Percentiles rank a stretch among this genome's conserved stretches.
Conservation (phyloP, 75 land plant species). For the Chamaecyparis obtusa region DNA sequence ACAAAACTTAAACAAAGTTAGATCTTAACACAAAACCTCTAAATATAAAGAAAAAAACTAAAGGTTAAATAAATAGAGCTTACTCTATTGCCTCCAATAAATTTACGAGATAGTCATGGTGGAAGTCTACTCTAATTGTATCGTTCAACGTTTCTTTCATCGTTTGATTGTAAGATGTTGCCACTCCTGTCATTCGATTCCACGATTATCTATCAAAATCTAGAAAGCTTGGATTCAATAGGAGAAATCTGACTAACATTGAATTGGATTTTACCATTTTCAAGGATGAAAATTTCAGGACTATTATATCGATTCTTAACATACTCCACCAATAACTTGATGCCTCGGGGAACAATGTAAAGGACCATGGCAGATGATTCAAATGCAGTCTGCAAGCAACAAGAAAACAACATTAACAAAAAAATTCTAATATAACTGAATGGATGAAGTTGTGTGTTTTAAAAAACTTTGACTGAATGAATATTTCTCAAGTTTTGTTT, state of each 20-base stretch:
- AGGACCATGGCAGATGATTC: constrained; percentile 8
- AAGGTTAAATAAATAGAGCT: neutral
- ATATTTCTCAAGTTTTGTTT: too few relatives aligned
- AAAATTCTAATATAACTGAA: neutral
- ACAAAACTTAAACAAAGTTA: neutral
- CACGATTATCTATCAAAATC: neutral
- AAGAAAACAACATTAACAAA: neutral
- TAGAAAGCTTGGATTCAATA: neutral
- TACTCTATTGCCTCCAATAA: neutral
- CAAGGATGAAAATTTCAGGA: constrained; percentile 19
- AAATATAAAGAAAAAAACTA: too few relatives aligned
- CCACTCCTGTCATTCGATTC: neutral
- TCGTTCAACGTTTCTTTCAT: neutral
- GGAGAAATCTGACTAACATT: neutral
- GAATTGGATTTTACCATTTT: constrained; percentile 25
- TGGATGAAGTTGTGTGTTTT: neutral
- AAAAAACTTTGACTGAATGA: too few relatives aligned
- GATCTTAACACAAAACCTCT: too few relatives aligned
- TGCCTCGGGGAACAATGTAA: constrained; percentile 34
- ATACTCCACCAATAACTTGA: constrained; percentile 16
- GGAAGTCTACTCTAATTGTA: neutral
- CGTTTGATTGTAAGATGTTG: neutral
- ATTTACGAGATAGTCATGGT: neutral
- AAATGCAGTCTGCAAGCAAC: neutral
- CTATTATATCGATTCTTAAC: constrained; percentile 24